Evolutionary conservation across 2,329 filamentous ascomycete species (phyloP), one percentile per base, ranked within the genome.

Genomic region (Chrysosporium keratinophilum): DNA sequence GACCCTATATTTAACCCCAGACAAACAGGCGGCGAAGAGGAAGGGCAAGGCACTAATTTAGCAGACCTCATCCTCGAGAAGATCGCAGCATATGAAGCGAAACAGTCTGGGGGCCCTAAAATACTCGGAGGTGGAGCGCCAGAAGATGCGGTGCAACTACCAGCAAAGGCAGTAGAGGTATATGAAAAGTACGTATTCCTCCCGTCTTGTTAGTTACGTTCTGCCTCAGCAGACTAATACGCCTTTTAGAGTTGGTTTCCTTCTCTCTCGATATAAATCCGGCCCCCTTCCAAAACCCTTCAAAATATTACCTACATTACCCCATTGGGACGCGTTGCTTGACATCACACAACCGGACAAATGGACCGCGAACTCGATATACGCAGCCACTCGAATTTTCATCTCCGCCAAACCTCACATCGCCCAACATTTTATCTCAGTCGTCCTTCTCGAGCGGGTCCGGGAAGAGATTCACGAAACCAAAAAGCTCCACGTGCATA

Each of bases 231-330:
- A 17, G 19, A 41, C 42, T 60, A 47, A 56, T 59, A 0, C 23
- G 49, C 54, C 12, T 47, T 58, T 43, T 48, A 88, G 84, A 73
- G 84, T 95, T 62, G 91, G 90, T 57, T 77, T 90, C 60, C 85
- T 97, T 57, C 78, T 98, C 56, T 89, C 88, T 23, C 82, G 91
- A 59, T 97, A 95, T 76, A 95, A 95, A 72, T 91, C 87, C 12
- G 93, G 93, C n/a, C 91, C 91, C 60, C 78, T 98, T 33, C 93
- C 93, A 17, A 98, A 98, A 71, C 91, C 91, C 0, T 95, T 98
- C 78, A 97, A 97, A 72, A 89, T 97, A 59, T 79, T 98, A 7
- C 93, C 93, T 1, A 90, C 89, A 0, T 81, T 97, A 12, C 89
- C 89, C 6, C 82, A 93, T 63, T 97, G 90, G 89, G 87, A 93